Evolutionary conservation across 148 eudicot genomes (phyloP), one percentile per base, ranked within the genome.

Genomic region (Camellia lanceoleosa): DNA sequence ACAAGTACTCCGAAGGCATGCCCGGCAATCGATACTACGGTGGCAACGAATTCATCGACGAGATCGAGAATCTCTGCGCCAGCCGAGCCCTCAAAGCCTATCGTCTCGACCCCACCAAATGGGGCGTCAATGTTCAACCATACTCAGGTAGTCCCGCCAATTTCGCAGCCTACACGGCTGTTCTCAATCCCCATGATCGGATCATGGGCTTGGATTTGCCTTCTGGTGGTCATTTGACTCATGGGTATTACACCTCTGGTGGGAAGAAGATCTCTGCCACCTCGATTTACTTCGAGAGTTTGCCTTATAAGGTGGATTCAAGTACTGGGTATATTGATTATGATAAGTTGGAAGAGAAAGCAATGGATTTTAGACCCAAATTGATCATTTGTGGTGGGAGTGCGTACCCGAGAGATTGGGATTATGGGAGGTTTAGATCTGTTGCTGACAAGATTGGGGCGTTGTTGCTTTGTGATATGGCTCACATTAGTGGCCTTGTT

Each of bases 331-430:
- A 88, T 70, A 91, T 95, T 60, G 98, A 95, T 90, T 95, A 93
- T 56, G 98, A 90, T 2, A 93, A 83, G 85, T 55, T 95, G 60
- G 98, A 93, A 82, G 98, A 95, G 88, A 95, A 93, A 83, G 97
- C 98, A 1, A 1, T 91, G 92, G 98, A 95, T 80, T 95, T 95
- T 67, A 91, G 98, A 86, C 98, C 98, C 4, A 95, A 89, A 73
- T 20, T 95, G 93, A 90, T 95, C 16, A 95, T 95, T 15, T 95
- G 97, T 78, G 98, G 98, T 5, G 98, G 98, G 14, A 95, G 97
- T 84, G 95, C 98, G 5, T 95, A 95, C 54, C 98, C 98, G 8
- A 88, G 98, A 78, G 97, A 95, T 70, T 95, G 98, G 98, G 98
- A 95, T 80, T 95, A 95, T 76, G 82, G 84, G 18, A 80, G 86